Percentiles rank a stretch among this genome's conserved stretches.
phyloP scores from a whole-genome alignment of 768 basidiomycete genomes.

The Suillus weaverae region DNA sequence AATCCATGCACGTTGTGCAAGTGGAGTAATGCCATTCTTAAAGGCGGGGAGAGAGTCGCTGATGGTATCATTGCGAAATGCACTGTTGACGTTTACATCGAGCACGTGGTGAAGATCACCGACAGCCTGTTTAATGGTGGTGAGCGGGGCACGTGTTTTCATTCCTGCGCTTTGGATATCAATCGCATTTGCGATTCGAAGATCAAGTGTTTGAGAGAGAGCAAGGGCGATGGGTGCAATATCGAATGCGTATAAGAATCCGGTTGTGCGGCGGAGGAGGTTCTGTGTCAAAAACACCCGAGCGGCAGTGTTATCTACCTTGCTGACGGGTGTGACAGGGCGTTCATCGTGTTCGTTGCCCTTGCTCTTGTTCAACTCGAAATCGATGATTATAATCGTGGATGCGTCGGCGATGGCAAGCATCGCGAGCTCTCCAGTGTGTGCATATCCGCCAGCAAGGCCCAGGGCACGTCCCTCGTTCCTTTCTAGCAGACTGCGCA shows the following conservation, averaged over 20 bases:
- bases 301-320: slow-evolving; percentile 12
- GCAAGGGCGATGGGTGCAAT: slow-evolving; percentile 31
- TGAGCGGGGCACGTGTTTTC: slow-evolving; percentile 19
- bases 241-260: slow-evolving; percentile 32
- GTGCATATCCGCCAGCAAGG: slow-evolving; percentile 26
- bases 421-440: slow-evolving; percentile 22
- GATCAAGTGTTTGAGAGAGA: slow-evolving; percentile 30
- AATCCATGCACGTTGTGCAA: slow-evolving; percentile 33
- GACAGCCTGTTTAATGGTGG: slow-evolving; percentile 19
- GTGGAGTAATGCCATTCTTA: slow-evolving; percentile 13
- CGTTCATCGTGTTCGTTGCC: slow-evolving; percentile 34
- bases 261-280: slow-evolving; percentile 28
- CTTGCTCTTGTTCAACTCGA: slow-evolving; percentile 22
- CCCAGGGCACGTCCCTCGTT: slow-evolving; percentile 35
- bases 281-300: slow-evolving; percentile 29
- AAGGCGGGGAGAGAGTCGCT: neutral
- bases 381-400: slow-evolving; percentile 28
- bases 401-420: slow-evolving; percentile 30
- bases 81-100: slow-evolving; percentile 17
- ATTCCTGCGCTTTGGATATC: slow-evolving; percentile 27
- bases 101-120: slow-evolving; percentile 5
- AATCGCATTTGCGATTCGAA: slow-evolving; percentile 36
- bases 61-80: slow-evolving; percentile 13
- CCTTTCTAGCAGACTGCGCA: slow-evolving; percentile 27
- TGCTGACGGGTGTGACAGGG: slow-evolving; percentile 16